phyloP scores from a whole-genome alignment of 2,329 filamentous ascomycete genomes.

The Colletotrichum sp. region DNA sequence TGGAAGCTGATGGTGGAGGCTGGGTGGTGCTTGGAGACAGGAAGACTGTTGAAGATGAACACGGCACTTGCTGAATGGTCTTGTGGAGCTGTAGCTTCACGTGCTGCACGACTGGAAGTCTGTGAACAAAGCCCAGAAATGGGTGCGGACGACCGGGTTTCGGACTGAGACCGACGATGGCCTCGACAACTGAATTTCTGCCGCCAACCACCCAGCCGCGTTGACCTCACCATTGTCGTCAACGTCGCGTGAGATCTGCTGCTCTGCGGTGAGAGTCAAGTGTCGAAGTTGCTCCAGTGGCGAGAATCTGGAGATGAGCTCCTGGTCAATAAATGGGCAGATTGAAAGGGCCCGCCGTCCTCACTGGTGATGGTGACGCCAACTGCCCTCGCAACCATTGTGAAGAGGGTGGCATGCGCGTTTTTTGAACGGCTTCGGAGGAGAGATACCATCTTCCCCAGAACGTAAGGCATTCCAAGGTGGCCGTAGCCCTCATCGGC shows the following conservation, averaged over 20 bases:
- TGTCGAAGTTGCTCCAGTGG: not conserved
- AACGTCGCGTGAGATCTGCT: not conserved
- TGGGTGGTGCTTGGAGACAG: too few species aligned
- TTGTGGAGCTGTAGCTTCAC: not conserved
- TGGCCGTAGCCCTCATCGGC: not conserved
- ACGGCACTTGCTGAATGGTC: not conserved
- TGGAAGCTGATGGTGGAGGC: too few species aligned
- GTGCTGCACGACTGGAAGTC: not conserved
- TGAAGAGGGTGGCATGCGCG: not conserved
- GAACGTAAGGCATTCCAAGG: fast-evolving
- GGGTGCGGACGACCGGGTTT: not conserved
- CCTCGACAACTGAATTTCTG: not conserved
- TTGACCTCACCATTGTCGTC: not conserved
- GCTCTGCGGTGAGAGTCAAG: not conserved
- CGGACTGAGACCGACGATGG: not conserved
- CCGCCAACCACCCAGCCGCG: not conserved
- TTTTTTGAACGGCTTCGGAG: not conserved
- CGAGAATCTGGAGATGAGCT: not conserved
- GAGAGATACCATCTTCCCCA: not conserved
- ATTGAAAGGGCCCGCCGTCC: not conserved
- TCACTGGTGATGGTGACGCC: not conserved
- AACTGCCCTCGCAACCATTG: not conserved
- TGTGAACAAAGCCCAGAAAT: not conserved
- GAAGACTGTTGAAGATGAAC: too few species aligned
- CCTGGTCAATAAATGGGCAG: not conserved